phyloP scores from a whole-genome alignment of 768 basidiomycete species.

The Podaxis carcinomalis region DNA sequence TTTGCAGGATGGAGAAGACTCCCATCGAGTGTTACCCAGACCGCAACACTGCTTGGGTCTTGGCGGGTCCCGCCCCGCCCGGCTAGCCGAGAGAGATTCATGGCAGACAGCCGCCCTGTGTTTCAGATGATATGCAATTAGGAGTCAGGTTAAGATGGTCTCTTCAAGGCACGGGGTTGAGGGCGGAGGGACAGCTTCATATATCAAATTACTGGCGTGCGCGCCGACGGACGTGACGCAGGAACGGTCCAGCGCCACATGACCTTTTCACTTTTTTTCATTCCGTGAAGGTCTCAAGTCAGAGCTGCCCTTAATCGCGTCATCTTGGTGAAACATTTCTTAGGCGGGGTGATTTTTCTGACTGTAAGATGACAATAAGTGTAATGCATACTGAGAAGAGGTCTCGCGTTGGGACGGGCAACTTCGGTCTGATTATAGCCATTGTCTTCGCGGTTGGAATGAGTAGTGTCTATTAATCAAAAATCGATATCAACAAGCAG shows the following conservation, averaged over 20 bases:
- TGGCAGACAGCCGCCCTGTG: neutral
- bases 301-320: neutral
- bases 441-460: neutral
- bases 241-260: too few relatives aligned
- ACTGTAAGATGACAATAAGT: neutral
- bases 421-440: neutral
- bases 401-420: neutral
- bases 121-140: slow-evolving; percentile 1
- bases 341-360: neutral
- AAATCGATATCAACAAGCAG: neutral
- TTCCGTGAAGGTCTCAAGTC: neutral
- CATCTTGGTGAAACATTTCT: neutral
- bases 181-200: neutral
- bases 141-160: neutral
- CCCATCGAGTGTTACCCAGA: neutral
- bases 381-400: neutral
- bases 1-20: neutral
- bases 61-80: neutral
- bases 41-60: neutral
- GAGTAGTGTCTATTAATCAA: neutral
- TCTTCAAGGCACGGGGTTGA: neutral
- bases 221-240: too few relatives aligned
- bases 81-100: neutral
- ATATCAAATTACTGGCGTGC: neutral
- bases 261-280: neutral